Evolutionary conservation across 345 rosid genomes (phyloP).

Genomic region (Gossypium turneri): DNA sequence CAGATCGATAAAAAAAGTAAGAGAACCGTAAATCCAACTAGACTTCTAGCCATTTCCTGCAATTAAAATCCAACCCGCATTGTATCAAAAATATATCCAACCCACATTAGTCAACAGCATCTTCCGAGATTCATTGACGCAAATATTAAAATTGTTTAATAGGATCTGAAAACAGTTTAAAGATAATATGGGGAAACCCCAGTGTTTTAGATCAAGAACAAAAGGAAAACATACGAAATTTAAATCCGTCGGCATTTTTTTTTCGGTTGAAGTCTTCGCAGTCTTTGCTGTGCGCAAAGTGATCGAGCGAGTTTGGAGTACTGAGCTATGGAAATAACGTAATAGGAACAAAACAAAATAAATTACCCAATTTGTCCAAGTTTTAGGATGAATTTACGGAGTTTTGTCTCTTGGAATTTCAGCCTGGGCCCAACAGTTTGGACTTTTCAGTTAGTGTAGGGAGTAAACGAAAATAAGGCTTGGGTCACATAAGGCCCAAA

Average conservation of each 20-base stretch:
- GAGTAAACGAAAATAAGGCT: not conserved
- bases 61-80: not conserved
- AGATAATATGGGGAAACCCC: not conserved
- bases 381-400: not conserved
- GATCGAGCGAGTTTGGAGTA: not conserved
- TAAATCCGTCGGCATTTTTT: not conserved
- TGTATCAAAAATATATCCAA: not conserved
- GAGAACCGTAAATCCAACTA: slow-evolving; percentile 36
- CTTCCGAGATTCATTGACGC: not conserved
- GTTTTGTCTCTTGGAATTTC: not conserved
- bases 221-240: not conserved
- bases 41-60: slow-evolving; percentile 52
- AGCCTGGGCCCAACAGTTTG: not conserved
- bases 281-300: not conserved
- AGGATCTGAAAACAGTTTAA: not conserved
- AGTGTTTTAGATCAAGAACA: slow-evolving; percentile 1
- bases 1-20: slow-evolving; percentile 44
- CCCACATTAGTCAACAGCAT: not conserved
- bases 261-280: slow-evolving; percentile 1
- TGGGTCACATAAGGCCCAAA: not conserved
- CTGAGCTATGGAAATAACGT: not conserved
- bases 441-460: not conserved
- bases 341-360: not conserved
- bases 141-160: not conserved
- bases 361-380: not conserved